phyloP scores from a whole-genome alignment of 2,329 filamentous ascomycete species.

The Neopestalotiopsis clavispora region DNA sequence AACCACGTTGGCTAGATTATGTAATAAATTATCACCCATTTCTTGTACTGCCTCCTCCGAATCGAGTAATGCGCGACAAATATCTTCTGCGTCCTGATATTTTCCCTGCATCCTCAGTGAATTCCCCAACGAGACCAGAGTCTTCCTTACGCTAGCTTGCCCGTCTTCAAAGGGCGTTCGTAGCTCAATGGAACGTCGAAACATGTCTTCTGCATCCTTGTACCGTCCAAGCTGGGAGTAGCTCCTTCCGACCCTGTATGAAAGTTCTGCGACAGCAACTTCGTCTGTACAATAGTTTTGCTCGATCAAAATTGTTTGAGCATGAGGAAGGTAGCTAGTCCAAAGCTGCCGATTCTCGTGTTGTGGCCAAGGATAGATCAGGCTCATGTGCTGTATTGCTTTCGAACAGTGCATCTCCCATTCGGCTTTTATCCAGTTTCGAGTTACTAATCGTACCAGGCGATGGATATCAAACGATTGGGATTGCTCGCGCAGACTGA shows the following conservation, averaged over 20 bases:
- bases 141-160: too few relatives aligned
- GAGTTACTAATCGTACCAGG: slow-evolving; percentile 21
- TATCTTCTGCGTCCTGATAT: neutral
- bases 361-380: neutral
- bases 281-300: neutral
- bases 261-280: neutral
- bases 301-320: neutral
- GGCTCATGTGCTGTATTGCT: neutral
- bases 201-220: neutral
- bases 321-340: neutral
- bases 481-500: slow-evolving; percentile 26
- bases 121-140: too few relatives aligned
- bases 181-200: neutral
- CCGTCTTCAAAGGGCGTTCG: fast-evolving
- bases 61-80: neutral
- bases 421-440: slow-evolving; percentile 20
- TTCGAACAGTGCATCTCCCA: slow-evolving; percentile 12
- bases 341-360: slow-evolving; percentile 8
- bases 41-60: neutral
- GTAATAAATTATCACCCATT: neutral
- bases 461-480: slow-evolving; percentile 32
- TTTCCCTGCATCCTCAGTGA: too few relatives aligned
- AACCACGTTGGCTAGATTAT: neutral
- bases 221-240: neutral
- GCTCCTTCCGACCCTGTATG: neutral